Evolutionary conservation across 148 eudicot species (phyloP), one percentile per base, ranked within the genome.

Genomic region (Dysphania ambrosioides): DNA sequence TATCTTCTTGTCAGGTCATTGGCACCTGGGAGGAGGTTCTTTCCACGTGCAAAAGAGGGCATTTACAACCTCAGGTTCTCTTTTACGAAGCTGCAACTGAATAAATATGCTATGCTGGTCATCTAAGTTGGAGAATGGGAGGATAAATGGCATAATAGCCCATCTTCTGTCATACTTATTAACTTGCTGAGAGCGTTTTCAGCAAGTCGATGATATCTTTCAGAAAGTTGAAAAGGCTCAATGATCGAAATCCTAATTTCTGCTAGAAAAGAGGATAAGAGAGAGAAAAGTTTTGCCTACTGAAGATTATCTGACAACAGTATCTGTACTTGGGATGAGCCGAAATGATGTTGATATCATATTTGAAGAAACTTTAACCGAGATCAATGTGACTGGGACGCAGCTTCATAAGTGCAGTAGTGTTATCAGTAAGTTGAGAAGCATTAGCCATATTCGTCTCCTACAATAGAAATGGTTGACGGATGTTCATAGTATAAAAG

Each of bases 31-130:
- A 88, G 47, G 97, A 95, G 67, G 91, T 95, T 44, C 83, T 88
- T 71, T 57, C 82, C 75, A 78, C 86, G 82, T 95, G 98, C 72
- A 88, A 85, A 81, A 86, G 76, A 80, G 98, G 98, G 65, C 96
- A 84, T 78, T 81, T 95, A 83, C 98, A 95, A 84, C 98, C 98
- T 38, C 98, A 92, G 85, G 86, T 95, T 81, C 93, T 95, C 47
- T 95, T 95, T 75, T 95, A 76, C 66, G 98, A 92, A 86, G 97
- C 96, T 84, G 93, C 86, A 84, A 86, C 70, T 90, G 85, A 75
- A 70, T 26, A 31, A 24, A 44, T n/a, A n/a, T 53, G 49, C 64
- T 23, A 44, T 34, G 23, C 53, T 66, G 26, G 62, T 27, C 12
- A 7, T 41, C 47, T 21, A 58, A 53, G 41, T 47, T 44, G 12